Conservation (phyloP, 1,139 yeast species). For the Blastobotrys raffinosifermentans region DNA sequence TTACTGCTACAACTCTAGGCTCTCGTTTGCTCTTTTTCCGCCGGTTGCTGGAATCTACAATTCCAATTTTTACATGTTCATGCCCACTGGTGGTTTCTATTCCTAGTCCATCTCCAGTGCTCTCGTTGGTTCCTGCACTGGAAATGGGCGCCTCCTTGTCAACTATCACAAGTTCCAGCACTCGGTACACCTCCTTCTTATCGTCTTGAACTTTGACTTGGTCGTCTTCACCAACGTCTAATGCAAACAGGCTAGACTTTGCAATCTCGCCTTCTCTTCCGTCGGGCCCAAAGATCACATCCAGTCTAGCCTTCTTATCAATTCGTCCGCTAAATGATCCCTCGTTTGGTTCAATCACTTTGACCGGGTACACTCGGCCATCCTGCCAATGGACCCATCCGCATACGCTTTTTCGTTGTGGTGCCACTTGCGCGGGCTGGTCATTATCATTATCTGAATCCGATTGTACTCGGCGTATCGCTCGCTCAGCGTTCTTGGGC, state of each 20-base stretch:
- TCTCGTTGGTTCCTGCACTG: not conserved
- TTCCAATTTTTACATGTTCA: slow-evolving; percentile 4
- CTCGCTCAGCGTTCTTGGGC: not conserved
- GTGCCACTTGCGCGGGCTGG: not conserved
- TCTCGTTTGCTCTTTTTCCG: slow-evolving; percentile 1
- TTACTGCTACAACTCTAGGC: slow-evolving; percentile 12
- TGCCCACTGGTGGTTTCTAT: slow-evolving; percentile 5
- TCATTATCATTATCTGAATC: slow-evolving; percentile 1
- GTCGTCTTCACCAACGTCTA: slow-evolving; percentile 18
- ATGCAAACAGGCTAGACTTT: slow-evolving; percentile 6
- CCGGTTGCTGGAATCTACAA: slow-evolving; percentile 4
- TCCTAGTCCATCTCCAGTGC: not conserved
- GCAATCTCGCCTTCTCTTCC: slow-evolving; percentile 15
- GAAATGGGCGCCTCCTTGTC: not conserved
- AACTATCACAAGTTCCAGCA: slow-evolving; percentile 9
- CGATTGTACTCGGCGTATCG: not conserved
- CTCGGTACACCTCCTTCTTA: slow-evolving; percentile 12
- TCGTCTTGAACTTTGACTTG: slow-evolving; percentile 15
- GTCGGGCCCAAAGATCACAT: slow-evolving; percentile 16
- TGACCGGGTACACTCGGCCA: slow-evolving; percentile 15
- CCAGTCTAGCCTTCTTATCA: slow-evolving; percentile 4
- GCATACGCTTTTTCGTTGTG: slow-evolving; percentile 3
- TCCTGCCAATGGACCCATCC: slow-evolving; percentile 19
- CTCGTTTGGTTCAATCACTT: slow-evolving; percentile 7
- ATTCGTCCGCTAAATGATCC: not conserved